Percentiles rank a stretch among this genome's conserved stretches.
phyloP scores from a whole-genome alignment of 1,284 basidiomycete genomes.

The Hortiboletus rubellus region DNA sequence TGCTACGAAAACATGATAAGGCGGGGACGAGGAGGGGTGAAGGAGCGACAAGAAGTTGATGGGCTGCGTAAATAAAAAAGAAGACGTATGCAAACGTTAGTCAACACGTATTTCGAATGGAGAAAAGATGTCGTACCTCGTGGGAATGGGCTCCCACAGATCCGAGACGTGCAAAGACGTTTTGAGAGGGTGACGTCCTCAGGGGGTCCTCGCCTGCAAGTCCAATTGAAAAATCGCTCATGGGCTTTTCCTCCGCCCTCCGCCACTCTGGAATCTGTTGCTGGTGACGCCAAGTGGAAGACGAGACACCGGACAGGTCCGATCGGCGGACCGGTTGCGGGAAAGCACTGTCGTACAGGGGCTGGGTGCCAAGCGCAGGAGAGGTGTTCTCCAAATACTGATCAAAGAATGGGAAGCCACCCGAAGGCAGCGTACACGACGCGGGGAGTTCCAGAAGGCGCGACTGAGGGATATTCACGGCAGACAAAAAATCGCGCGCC shows the following conservation, averaged over 20 bases:
- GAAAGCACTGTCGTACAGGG: slow-evolving; percentile 39
- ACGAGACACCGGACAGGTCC: slow-evolving; percentile 17
- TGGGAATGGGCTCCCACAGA: slow-evolving; percentile 35
- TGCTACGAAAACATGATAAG: slow-evolving; percentile 74
- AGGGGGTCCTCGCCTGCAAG: slow-evolving; percentile 27
- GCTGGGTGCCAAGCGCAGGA: slow-evolving; percentile 36
- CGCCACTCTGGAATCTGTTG: slow-evolving; percentile 33
- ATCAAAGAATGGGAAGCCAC: slow-evolving; percentile 50
- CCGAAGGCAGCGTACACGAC: slow-evolving; percentile 35
- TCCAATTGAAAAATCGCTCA: slow-evolving; percentile 21
- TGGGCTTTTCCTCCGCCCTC: slow-evolving; percentile 25
- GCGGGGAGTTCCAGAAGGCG: slow-evolving; percentile 34
- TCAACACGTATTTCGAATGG: slow-evolving; percentile 25
- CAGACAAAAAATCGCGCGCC: slow-evolving; percentile 39
- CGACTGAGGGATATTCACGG: slow-evolving; percentile 33
- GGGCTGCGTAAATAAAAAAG: slow-evolving; percentile 46
- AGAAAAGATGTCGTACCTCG: slow-evolving; percentile 35
- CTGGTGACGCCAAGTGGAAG: slow-evolving; percentile 27
- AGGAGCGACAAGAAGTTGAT: slow-evolving; percentile 82
- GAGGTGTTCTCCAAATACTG: slow-evolving; percentile 48
- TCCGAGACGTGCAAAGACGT: slow-evolving; percentile 27
- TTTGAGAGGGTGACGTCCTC: slow-evolving; percentile 30
- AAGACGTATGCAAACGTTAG: slow-evolving; percentile 14
- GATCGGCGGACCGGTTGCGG: slow-evolving; percentile 28
- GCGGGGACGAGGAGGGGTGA: slow-evolving; percentile 78